These are phyloP conservation scores for Ceratocystis eucalypticola DNA, from an alignment of 2,329 filamentous ascomycete genomes.

Conservation along the genomic window DNA sequence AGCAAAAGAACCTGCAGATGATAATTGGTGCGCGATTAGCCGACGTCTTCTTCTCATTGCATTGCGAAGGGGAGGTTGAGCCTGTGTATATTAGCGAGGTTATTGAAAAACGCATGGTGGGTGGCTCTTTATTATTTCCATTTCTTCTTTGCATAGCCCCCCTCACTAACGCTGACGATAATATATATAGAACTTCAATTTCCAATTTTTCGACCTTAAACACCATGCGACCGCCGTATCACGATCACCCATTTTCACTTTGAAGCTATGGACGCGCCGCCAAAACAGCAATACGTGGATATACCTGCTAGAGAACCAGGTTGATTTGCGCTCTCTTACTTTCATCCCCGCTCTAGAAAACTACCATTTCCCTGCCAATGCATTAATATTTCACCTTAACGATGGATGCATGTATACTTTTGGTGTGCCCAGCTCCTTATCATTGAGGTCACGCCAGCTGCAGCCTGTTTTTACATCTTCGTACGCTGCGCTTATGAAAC, in stretches of 20 bases:
- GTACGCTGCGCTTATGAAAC: constrained; percentile 75
- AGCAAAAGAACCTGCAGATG: constrained; percentile 60
- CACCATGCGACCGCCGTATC: constrained; percentile 49
- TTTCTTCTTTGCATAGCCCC: background rate
- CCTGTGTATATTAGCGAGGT: constrained; percentile 87
- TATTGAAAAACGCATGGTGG: constrained; percentile 56
- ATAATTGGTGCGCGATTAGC: constrained; percentile 61
- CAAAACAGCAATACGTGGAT: constrained; percentile 38
- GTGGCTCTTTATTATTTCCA: background rate
- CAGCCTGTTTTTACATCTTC: constrained; percentile 52
- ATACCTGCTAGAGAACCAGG: constrained; percentile 56
- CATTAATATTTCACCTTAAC: constrained; percentile 68
- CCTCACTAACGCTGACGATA: constrained; percentile 1
- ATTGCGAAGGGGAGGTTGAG: constrained; percentile 45
- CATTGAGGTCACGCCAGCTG: constrained; percentile 37
- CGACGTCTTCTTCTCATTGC: constrained; percentile 81
- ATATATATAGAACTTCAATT: constrained; percentile 59
- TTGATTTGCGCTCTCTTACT: constrained; percentile 60
- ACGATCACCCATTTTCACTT: constrained; percentile 47
- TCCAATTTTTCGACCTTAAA: constrained; percentile 67
- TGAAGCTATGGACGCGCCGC: constrained; percentile 62
- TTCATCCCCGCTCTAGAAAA: constrained; percentile 62
- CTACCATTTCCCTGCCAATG: constrained; percentile 66
- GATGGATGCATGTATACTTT: constrained; percentile 74
- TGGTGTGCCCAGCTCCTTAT: constrained; percentile 27